Conservation (phyloP, 306 rosid genomes). For the Begonia loranthoides region DNA sequence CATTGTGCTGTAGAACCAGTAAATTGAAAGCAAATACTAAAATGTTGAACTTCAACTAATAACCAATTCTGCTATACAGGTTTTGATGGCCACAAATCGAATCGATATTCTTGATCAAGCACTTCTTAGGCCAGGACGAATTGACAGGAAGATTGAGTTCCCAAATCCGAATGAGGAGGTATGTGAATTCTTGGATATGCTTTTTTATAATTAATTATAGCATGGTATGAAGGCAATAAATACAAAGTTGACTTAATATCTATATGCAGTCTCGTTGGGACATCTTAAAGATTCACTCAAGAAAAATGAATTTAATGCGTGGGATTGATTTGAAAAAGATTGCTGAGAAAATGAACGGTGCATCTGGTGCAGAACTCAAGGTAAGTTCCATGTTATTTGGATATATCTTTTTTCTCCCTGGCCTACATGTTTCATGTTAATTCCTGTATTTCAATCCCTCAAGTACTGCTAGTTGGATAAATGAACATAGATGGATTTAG, state of each 20-base stretch:
- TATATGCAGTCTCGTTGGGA: conserved; percentile 62
- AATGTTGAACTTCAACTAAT: not conserved
- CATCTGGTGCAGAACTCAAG: conserved; percentile 96
- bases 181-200: not conserved
- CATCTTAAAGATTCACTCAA: conserved; percentile 83
- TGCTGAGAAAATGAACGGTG: conserved; percentile 91
- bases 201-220: not conserved
- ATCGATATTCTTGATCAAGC: conserved; percentile 95
- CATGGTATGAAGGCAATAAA: not conserved
- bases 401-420: not conserved
- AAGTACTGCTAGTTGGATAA: too few species aligned
- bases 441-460: too few species aligned
- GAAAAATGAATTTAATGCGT: conserved; percentile 95
- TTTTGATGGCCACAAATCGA: conserved; percentile 90
- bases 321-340: conserved; percentile 92
- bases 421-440: not conserved
- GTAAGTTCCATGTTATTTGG: conserved; percentile 14
- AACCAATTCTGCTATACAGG: conserved; percentile 26
- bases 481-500: too few species aligned
- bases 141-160: conserved; percentile 82
- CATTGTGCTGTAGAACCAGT: not conserved
- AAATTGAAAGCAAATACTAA: not conserved
- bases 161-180: conserved; percentile 90
- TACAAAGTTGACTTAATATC: not conserved
- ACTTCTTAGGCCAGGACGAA: conserved; percentile 85